Evolutionary conservation across 345 rosid genomes (phyloP).

Genomic region (Eucalyptus urophylla): DNA sequence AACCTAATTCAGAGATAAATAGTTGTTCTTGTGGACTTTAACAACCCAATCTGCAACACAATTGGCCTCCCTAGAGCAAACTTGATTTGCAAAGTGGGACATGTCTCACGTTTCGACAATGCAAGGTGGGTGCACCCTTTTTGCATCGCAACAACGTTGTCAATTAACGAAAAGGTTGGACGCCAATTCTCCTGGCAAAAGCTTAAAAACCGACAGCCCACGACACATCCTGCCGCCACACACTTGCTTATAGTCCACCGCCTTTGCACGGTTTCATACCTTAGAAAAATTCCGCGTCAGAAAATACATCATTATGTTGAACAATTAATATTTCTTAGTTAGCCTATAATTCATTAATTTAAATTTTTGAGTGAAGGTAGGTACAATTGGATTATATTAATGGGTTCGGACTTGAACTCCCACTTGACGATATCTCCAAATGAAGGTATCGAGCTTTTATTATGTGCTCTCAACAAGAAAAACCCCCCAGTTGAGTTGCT

Average conservation of each 20-base stretch:
- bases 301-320: accelerated
- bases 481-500: not conserved
- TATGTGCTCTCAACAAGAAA: not conserved
- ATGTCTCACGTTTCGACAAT: not conserved
- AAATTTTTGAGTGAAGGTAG: too few species aligned
- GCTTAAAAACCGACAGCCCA: not conserved
- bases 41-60: too few species aligned
- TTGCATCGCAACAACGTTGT: not conserved
- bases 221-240: not conserved
- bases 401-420: accelerated
- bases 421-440: too few species aligned
- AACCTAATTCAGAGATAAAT: too few species aligned
- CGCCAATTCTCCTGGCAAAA: not conserved
- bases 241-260: not conserved
- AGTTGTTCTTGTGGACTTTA: too few species aligned
- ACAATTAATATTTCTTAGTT: too few species aligned
- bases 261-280: not conserved
- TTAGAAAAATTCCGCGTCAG: too few species aligned
- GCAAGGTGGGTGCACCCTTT: not conserved
- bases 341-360: too few species aligned
- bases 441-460: too few species aligned
- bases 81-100: not conserved
- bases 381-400: accelerated
- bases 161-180: not conserved
- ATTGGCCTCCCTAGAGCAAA: not conserved